Evolutionary conservation across 495 filamentous ascomycete species (phyloP).

Genomic region (Neurospora terricola): DNA sequence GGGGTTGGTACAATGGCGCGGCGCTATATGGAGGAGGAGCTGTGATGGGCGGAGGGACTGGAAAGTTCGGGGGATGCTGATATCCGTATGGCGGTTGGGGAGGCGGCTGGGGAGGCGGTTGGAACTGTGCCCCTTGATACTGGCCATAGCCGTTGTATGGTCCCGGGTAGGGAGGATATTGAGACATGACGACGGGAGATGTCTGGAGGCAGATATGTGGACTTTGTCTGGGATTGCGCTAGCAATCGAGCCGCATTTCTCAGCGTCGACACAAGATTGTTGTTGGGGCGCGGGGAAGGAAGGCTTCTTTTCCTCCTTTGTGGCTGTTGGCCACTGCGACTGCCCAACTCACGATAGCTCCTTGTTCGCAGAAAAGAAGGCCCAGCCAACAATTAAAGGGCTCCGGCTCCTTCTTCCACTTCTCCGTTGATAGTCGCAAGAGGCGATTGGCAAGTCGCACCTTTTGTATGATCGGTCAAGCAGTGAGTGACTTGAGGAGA

Average conservation of each 20-base stretch:
- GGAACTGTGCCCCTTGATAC: constrained; percentile 19
- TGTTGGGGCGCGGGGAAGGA: not conserved
- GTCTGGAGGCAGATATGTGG: constrained; percentile 7
- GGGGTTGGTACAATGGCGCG: constrained; percentile 1
- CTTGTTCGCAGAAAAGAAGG: not conserved
- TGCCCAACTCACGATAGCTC: not conserved
- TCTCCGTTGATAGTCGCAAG: not conserved
- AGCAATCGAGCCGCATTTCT: not conserved
- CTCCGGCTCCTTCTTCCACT: not conserved
- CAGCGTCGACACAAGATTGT: not conserved
- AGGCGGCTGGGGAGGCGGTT: constrained; percentile 12
- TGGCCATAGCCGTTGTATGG: constrained; percentile 24
- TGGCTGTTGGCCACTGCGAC: not conserved
- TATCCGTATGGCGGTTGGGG: constrained; percentile 17
- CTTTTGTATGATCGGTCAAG: not conserved
- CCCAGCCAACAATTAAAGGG: not conserved
- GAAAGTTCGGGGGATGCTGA: constrained; percentile 15
- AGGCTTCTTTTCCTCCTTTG: not conserved
- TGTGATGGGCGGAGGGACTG: not conserved
- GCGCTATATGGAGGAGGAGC: constrained; percentile 1
- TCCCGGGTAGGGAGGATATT: constrained; percentile 13
- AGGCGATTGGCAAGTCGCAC: not conserved
- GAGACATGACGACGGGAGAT: constrained; percentile 23
- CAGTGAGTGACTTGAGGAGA: not conserved
- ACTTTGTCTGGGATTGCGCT: not conserved